Conservation (phyloP, 163 green algal genomes). For the Chloromonas sp. region DNA sequence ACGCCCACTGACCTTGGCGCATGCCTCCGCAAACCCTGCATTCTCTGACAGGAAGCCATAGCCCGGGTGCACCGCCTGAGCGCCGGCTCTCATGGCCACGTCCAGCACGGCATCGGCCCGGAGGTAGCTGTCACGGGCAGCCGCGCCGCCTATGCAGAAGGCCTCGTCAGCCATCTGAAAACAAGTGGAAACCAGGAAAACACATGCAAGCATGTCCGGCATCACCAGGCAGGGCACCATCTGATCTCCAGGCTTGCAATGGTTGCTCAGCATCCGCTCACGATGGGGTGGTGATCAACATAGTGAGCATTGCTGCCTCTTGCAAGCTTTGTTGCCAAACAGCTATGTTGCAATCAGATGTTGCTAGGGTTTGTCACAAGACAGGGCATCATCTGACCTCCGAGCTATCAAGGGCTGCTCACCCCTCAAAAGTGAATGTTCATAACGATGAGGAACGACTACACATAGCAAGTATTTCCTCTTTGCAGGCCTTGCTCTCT, state of each 20-base stretch:
- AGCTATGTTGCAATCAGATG: no score
- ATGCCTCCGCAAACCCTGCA: conserved; percentile 61
- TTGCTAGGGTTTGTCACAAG: no score
- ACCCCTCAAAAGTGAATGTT: no score
- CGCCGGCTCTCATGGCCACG: conserved; percentile 45
- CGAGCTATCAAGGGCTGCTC: no score
- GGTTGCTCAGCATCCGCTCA: no score
- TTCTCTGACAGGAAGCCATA: conserved; percentile 89
- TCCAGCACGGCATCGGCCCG: conserved; percentile 37
- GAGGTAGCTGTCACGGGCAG: conserved; percentile 74
- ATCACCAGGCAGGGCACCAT: background rate
- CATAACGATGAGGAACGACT: no score
- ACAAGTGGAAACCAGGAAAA: conserved; percentile 11
- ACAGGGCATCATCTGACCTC: no score
- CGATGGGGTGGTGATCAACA: no score
- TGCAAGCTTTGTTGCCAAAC: background rate
- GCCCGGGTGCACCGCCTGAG: conserved; percentile 71
- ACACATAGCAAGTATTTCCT: no score
- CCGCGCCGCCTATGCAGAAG: conserved; percentile 61
- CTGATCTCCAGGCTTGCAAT: no score
- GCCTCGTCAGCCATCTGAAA: conserved; percentile 61
- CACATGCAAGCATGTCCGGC: background rate
- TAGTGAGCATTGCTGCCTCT: background rate
- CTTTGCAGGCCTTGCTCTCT: no score
- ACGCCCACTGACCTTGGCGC: conserved; percentile 24